Evolutionary conservation across 2,329 filamentous ascomycete species (phyloP), one percentile per base, ranked within the genome.

Genomic region (Sporothrix pallida): DNA sequence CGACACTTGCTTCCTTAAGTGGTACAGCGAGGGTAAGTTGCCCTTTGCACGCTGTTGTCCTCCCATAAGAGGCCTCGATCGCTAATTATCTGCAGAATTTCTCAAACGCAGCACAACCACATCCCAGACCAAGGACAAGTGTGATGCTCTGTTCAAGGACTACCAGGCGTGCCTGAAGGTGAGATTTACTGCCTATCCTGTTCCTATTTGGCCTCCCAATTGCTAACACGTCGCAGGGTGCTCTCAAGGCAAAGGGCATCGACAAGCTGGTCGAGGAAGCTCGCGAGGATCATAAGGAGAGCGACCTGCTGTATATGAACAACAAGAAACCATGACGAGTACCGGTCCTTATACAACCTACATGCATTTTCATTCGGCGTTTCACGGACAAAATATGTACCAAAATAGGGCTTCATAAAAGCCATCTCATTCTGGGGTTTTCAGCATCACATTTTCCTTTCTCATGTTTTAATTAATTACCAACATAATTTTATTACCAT

Each of bases 1-100:
- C 81, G 96, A 99, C 82, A 95, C 92, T 71, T 99, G 96, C 84
- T 99, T 99, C 81, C 85, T 99, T 76, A 98, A 97, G 84, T 99
- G 96, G 96, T 99, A 99, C 83, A 98, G 95, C 81, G 96, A 99
- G 84, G 98, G 96, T 98, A 86, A 74, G 91, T 76, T 37, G 31
- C 6, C 12, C 8, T 12, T 17, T 3, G 37, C 69, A 77, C 72
- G 17, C 67, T 67, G 20, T 13, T 23, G 10, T 20, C 15, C 23
- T 20, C n/a, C 44, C 23, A 7, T 58, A 20, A 7, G 2, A 44
- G 6, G 7, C 31, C 4, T 54, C 20, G 44, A 4, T 9, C 10
- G 1, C 1, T 56, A 9, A 48, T 63, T n/a, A n/a, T 67, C 72
- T 77, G 4, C 77, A 96, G 96, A 98, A 83, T 99, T 97, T 80